Evolutionary conservation across 2,329 filamentous ascomycete genomes (phyloP).

Genomic region (Dendryphion nanum): DNA sequence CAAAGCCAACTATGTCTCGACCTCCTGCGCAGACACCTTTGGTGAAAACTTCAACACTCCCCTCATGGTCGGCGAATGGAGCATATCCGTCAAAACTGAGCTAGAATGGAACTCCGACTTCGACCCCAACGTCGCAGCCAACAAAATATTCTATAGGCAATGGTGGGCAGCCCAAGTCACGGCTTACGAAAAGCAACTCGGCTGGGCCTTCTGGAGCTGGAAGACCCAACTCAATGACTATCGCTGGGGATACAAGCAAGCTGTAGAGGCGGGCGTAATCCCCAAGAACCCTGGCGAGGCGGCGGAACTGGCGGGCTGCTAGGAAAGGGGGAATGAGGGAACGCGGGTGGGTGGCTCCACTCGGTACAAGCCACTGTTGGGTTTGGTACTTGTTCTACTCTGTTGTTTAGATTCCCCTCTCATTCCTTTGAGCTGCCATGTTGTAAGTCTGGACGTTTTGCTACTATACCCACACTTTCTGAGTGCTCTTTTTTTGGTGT

Average conservation of each 20-base stretch:
- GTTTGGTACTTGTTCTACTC: too few species aligned
- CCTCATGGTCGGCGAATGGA: conserved; percentile 60
- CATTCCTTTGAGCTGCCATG: too few species aligned
- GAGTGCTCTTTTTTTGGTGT: too few species aligned
- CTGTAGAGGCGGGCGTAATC: conserved; percentile 20
- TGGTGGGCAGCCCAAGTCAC: conserved; percentile 59
- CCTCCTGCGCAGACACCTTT: conserved; percentile 51
- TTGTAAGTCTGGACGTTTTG: too few species aligned
- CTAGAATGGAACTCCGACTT: conserved; percentile 49
- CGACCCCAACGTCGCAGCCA: conserved; percentile 30
- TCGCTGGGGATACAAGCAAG: conserved; percentile 51
- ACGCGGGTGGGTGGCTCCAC: too few species aligned
- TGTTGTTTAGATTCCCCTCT: too few species aligned
- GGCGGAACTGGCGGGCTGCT: too few species aligned
- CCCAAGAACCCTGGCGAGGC: conserved; percentile 16
- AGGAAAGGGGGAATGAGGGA: too few species aligned
- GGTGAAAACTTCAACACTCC: conserved; percentile 39
- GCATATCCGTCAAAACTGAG: conserved; percentile 51
- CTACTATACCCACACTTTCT: too few species aligned
- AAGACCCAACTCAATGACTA: conserved; percentile 52
- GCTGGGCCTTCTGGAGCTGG: conserved; percentile 64
- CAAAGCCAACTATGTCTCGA: conserved; percentile 51
- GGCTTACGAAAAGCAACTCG: conserved; percentile 53
- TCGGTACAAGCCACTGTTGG: too few species aligned
- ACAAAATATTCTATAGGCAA: conserved; percentile 52